These are phyloP conservation scores for Sungouiella thailandica DNA, from an alignment of 805 yeast genomes.

Conservation along the genomic window DNA sequence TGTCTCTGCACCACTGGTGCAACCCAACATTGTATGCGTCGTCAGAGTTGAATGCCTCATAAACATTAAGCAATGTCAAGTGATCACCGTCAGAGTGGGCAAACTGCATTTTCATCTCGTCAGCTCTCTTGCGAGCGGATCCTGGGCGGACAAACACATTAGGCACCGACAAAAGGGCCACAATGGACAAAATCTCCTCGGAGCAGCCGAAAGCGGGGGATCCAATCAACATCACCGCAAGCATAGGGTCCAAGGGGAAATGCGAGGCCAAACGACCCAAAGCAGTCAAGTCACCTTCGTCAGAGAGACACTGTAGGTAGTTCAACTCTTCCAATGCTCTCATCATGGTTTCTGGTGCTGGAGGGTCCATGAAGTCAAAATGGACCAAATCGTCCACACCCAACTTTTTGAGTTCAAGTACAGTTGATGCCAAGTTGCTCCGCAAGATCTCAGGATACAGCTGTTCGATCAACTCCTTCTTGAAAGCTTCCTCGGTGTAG, in stretches of 20 bases:
- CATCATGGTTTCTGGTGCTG: slow-evolving; percentile 99
- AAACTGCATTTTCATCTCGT: slow-evolving; percentile 80
- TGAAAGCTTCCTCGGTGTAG: slow-evolving; percentile 94
- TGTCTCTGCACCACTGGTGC: slow-evolving; percentile 87
- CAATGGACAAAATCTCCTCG: slow-evolving; percentile 81
- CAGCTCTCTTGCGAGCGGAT: slow-evolving; percentile 81
- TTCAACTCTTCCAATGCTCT: slow-evolving; percentile 94
- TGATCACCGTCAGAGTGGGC: slow-evolving; percentile 97
- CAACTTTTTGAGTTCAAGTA: slow-evolving; percentile 84
- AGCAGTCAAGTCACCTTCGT: slow-evolving; percentile 85
- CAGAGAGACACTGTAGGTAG: slow-evolving; percentile 83
- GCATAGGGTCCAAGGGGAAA: slow-evolving; percentile 93
- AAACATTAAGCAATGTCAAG: slow-evolving; percentile 82
- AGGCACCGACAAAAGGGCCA: slow-evolving; percentile 89
- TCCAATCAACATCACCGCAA: slow-evolving; percentile 88
- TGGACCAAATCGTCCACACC: slow-evolving; percentile 96
- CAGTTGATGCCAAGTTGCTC: slow-evolving; percentile 86
- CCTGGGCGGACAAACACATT: slow-evolving; percentile 93
- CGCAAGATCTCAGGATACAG: slow-evolving; percentile 94
- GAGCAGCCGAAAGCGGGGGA: slow-evolving; percentile 84
- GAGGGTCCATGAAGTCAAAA: slow-evolving; percentile 98
- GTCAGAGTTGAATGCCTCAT: slow-evolving; percentile 72
- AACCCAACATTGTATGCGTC: slow-evolving; percentile 64
- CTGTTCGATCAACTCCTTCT: slow-evolving; percentile 89
- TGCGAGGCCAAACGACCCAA: slow-evolving; percentile 87